Evolutionary conservation across 2,329 filamentous ascomycete genomes (phyloP).

Genomic region (Trichoderma gracile): DNA sequence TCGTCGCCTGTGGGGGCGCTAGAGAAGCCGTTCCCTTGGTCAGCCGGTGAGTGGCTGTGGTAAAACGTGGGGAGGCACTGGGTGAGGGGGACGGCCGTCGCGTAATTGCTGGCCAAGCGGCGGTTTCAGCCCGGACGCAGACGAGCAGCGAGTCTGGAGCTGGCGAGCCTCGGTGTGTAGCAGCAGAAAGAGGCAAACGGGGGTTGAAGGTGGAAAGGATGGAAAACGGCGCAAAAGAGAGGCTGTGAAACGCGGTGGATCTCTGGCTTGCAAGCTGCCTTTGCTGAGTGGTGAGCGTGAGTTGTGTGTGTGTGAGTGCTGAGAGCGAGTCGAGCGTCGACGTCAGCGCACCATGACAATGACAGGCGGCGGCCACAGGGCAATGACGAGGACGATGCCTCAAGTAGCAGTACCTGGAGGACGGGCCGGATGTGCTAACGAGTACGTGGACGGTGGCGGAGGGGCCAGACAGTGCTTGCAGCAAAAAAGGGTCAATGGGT

Average conservation of each 20-base stretch:
- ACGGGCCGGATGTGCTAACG: background rate
- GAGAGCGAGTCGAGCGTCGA: slow-evolving; percentile 40
- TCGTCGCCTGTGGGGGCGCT: slow-evolving; percentile 25
- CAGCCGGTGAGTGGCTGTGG: slow-evolving; percentile 24
- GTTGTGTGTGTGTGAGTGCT: no score
- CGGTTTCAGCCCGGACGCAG: slow-evolving; percentile 23
- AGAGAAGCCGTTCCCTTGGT: slow-evolving; percentile 21
- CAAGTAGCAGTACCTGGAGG: slow-evolving; percentile 8
- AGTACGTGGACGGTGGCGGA: slow-evolving; percentile 1
- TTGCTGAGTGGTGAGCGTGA: slow-evolving; percentile 32
- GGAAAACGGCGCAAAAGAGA: slow-evolving; percentile 29
- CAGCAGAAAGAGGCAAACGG: slow-evolving; percentile 29
- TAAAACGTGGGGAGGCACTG: slow-evolving; percentile 19
- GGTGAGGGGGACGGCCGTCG: slow-evolving; percentile 23
- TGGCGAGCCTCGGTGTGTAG: slow-evolving; percentile 31
- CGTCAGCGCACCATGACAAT: slow-evolving; percentile 47
- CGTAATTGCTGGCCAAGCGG: slow-evolving; percentile 21
- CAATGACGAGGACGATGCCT: slow-evolving; percentile 22
- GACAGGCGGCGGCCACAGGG: background rate
- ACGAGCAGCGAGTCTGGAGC: background rate
- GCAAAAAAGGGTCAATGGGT: background rate
- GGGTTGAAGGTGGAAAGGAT: slow-evolving; percentile 27
- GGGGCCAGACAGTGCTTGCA: slow-evolving; percentile 11
- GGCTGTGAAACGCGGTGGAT: slow-evolving; percentile 40
- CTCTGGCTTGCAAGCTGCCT: slow-evolving; percentile 11